Evolutionary conservation across 116 monocot genomes (phyloP), one percentile per base, ranked within the genome.

Genomic region (Posidonia oceanica): DNA sequence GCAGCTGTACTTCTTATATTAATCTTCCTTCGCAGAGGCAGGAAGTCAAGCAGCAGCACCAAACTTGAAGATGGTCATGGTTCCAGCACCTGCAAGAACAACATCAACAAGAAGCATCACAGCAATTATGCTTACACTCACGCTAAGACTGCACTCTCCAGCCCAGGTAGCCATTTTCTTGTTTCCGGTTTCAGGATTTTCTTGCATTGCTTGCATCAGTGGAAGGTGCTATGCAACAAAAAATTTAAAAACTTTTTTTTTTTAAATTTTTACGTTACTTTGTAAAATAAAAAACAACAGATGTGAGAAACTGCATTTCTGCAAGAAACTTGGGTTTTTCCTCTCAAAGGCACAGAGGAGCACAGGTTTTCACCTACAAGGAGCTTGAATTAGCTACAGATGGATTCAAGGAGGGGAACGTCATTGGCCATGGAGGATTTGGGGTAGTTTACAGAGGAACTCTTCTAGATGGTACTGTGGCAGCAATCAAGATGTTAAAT

Each of bases 351-450:
- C 64, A 71, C 37, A 85, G 62, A 29, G 77, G 81, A 23, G 88
- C 83, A 36, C 91, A 94, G 77, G 94, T 94, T 11, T 91, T 91
- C 75, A 94, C 94, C 3, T 94, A 90, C 79, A 83, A 64, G 70
- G 94, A 94, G 81, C 82, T 94, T 36, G 94, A 94, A 64, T 2
- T 68, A 71, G 94, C 94, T 17, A 88, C 94, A 0, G 74, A 88
- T 39, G 86, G 91, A 36, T 94, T 94, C 69, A 80, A 70, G 36
- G 74, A 79, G 66, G 56, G 69, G 59, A 86, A 88, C 76, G 86
- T 86, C 63, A 84, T 94, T 54, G 94, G 86, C 5, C 76, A 71
- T 55, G 90, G 88, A 53, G 86, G 88, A 12, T 86, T 78, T 62
- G 91, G 94, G 3, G 77, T 77, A 0, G 83, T 91, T 21, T 94